A percentile compares a stretch with the other conserved stretches of the same genome.
Evolutionary conservation across 2,329 filamentous ascomycete genomes (phyloP).

Genomic region (Penicillium italicum): DNA sequence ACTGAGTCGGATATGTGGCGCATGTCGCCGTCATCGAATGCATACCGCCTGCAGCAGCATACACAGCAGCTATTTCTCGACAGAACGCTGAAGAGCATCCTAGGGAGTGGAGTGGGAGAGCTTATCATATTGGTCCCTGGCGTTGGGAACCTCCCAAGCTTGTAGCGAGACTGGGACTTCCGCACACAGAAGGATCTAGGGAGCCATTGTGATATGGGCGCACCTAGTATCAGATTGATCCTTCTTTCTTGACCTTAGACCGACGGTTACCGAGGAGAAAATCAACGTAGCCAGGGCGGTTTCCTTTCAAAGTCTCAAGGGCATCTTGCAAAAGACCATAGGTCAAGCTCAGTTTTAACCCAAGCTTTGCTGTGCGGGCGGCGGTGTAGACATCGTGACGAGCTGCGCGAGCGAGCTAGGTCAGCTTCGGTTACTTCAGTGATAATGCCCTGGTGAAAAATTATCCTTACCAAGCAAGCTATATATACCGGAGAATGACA

Average conservation of each 20-base stretch:
- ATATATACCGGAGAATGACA: constrained; percentile 81
- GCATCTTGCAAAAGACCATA: constrained; percentile 81
- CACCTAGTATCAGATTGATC: constrained; percentile 11
- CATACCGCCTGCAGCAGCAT: neutral
- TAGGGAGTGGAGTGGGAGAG: neutral
- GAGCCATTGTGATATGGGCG: neutral
- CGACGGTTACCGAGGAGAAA: constrained; percentile 53
- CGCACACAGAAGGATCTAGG: no score
- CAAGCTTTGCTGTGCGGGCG: constrained; percentile 73
- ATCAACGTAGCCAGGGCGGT: constrained; percentile 70
- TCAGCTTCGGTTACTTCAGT: constrained; percentile 9
- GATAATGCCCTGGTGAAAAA: neutral
- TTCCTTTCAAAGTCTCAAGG: constrained; percentile 65
- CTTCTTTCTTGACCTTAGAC: constrained; percentile 17
- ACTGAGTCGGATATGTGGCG: neutral
- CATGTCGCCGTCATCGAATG: neutral
- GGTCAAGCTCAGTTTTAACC: constrained; percentile 70
- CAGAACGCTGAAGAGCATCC: neutral
- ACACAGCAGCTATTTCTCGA: neutral
- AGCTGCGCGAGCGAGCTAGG: constrained; percentile 49
- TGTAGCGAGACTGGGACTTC: neutral
- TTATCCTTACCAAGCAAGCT: constrained; percentile 71
- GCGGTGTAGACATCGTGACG: constrained; percentile 73
- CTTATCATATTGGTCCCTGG: neutral
- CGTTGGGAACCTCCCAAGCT: neutral